phyloP scores from a whole-genome alignment of 805 yeast genomes.

The Debaryomyces hansenii region DNA sequence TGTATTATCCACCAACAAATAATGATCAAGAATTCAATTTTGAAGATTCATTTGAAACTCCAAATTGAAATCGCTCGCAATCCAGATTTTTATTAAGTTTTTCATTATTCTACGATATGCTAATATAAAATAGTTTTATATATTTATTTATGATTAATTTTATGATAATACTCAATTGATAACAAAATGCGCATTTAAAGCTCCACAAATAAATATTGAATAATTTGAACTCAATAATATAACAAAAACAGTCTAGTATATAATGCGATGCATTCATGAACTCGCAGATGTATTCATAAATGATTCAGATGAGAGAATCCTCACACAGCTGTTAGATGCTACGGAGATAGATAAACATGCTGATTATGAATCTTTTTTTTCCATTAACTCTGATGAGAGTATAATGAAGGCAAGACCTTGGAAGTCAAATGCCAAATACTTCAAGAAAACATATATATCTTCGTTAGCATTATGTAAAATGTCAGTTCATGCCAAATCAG shows the following conservation, averaged over 20 bases:
- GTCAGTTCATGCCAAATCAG: constrained; percentile 76
- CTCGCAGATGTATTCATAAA: neutral
- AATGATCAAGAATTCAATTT: constrained; percentile 2
- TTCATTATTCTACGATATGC: neutral
- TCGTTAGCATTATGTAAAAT: constrained; percentile 73
- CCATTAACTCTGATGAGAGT: constrained; percentile 1
- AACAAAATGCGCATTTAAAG: neutral
- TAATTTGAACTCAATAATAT: neutral
- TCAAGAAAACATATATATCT: constrained; percentile 63
- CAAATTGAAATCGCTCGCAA: neutral
- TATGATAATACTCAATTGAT: neutral
- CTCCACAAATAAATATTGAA: neutral
- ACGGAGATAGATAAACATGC: neutral
- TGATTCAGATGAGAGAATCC: neutral
- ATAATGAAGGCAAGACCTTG: constrained; percentile 43
- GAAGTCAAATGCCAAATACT: constrained; percentile 58
- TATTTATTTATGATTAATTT: neutral
- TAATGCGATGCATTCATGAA: neutral
- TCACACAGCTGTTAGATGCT: neutral
- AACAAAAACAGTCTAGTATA: neutral
- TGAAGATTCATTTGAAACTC: constrained; percentile 1
- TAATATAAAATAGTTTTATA: neutral
- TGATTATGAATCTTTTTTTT: constrained; percentile 2
- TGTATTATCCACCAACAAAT: constrained; percentile 9
- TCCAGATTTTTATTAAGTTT: too few species aligned